Base-by-base conservation (phyloP, 163 green algal species). In the Coccomyxa subellipsoidea region DNA sequence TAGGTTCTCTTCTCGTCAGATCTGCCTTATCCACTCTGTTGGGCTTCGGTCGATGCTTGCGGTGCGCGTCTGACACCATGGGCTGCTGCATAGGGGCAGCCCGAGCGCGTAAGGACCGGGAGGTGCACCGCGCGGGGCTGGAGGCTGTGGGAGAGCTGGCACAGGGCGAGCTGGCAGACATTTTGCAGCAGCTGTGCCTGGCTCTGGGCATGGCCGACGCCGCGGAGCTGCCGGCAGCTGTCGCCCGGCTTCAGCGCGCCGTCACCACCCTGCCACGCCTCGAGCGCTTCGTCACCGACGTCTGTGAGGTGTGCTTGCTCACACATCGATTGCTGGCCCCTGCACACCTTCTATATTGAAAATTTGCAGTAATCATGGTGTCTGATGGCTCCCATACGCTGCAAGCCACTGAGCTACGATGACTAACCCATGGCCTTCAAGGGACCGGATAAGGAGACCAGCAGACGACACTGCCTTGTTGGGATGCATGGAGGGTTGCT, bases 151-250 rank as follows among this genome's bases (percentile, higher is more conserved):
- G 91, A 36, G 81, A 91, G 38, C 80, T 91, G 47, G 85, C 86
- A 4, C 83, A 87, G 47, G 89, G 90, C 38, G 89, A 94, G 29
- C 83, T 95, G 54, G 87, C 77, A 54, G 15, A 29, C 39, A 35
- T 31, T 54, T n/a, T 79, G 31, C 86, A 95, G 89, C 91, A 95
- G 81, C 84, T 86, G 3, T 94, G 91, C 90, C 85, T 95, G 1
- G 87, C 90, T 40, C 82, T 95, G 77, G 91, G 95, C 53, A 54
- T 94, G 36, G 37, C 53, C 1, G 91, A 95, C 59, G 85, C 90
- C 73, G 93, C 89, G 1, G 40, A 77, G 18, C 84, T 95, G 77
- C 81, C 89, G 12, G 79, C 85, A 8, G 79, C 84, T 10, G 47
- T 90, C n/a, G 54, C 72, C 39, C 91, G 91, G 69, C 54, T 91